Conservation (phyloP, 192 early-diverging fungal genomes). For the Dimargaris cristalligena region DNA sequence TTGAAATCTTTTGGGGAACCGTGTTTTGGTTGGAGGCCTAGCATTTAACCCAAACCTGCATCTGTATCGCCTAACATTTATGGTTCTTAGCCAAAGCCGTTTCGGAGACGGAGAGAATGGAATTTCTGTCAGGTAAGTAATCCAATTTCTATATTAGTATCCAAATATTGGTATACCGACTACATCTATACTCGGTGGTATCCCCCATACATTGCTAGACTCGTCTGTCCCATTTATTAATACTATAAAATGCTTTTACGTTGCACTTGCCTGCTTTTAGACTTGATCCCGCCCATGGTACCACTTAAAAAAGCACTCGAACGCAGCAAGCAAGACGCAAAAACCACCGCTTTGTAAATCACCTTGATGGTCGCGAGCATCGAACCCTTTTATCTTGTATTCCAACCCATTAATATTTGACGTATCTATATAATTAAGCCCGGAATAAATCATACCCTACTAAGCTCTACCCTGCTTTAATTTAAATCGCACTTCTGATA, state of each 20-base stretch:
- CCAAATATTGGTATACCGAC: neutral
- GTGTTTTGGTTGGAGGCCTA: neutral
- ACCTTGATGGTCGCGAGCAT: neutral
- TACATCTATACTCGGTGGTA: neutral
- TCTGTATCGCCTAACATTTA: neutral
- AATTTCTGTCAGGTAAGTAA: constrained; percentile 1
- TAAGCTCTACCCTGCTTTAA: too few species aligned
- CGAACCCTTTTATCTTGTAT: too few species aligned
- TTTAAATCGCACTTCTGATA: too few species aligned
- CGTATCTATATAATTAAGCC: too few species aligned
- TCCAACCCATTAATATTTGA: too few species aligned
- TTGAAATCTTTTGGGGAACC: neutral
- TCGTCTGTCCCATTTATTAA: neutral
- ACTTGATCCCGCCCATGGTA: neutral
- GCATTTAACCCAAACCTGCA: neutral
- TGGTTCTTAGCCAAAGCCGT: constrained; percentile 4
- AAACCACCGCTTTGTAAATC: neutral
- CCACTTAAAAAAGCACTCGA: neutral
- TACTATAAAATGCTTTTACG: neutral
- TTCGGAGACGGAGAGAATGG: neutral
- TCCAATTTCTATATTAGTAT: neutral
- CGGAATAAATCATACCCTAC: too few species aligned
- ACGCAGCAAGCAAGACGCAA: neutral
- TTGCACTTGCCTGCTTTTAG: neutral
- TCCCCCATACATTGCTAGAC: neutral